Evolutionary conservation across 164 flowering plant species (phyloP), one percentile per base, ranked within the genome.

Genomic region (Stephania cephalantha): DNA sequence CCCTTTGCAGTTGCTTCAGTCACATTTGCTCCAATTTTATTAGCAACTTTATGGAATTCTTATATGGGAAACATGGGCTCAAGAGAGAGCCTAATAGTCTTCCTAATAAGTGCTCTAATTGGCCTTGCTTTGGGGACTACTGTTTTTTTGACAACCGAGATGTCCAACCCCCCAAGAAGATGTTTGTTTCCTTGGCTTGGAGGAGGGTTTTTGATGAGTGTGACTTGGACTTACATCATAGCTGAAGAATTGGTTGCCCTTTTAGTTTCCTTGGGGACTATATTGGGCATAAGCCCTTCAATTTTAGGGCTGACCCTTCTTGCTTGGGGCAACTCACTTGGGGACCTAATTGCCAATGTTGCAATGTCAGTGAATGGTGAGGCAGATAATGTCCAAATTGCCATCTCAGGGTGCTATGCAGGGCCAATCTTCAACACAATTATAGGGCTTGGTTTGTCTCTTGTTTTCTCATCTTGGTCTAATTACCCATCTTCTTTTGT

Each of bases 261-360:
- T 75, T 71, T 88, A 65, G 83, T 85, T 17, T 74, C 91, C 18
- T 71, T 88, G 35, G 88, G 91, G 44, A 31, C 65, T 25, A 81
- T 89, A 9, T 45, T 85, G 11, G 93, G 87, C 0, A 85, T 89
- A 6, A 87, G 78, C 68, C 86, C 91, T 73, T 86, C 95, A 42
- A 76, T 88, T 53, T 77, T 91, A 29, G 95, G 90, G 4, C 80
- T 91, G 1, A 91, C 95, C 68, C 86, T 89, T 50, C 87, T 91
- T 30, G 93, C 95, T 13, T 91, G 95, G 95, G 95, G 95, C 7
- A 89, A 89, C 79, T 91, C 95, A n/a, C 68, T 87, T 22, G 91
- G 88, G 31, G 95, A 91, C 70, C 68, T 91, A 70, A 81, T 88
- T 10, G 81, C 91, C 7, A 89, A 91, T 71, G 77, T 74, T 2